Base-by-base conservation (phyloP, 1,284 basidiomycete species). In the Ganoderma lucidum region DNA sequence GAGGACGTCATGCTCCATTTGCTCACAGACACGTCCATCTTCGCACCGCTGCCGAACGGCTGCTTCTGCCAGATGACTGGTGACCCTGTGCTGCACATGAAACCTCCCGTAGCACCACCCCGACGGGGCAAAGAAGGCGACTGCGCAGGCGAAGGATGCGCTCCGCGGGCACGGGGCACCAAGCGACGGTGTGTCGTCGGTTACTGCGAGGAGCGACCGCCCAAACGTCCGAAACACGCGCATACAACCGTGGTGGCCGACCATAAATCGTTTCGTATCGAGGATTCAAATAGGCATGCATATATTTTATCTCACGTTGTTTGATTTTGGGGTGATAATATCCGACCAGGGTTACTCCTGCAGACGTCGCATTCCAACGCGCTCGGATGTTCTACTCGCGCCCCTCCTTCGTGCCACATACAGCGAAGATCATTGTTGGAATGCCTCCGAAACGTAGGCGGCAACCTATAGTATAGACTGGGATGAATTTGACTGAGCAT, bases 31-130 rank as follows among this genome's bases (percentile, higher is more conserved):
- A 91, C 92, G 0, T 91, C 88, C 17, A 75, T 96, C 32, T 97
- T 96, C 76, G 77, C 90, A 15, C 82, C 90, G 1, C 77, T 97
- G 8, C 89, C 91, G 0, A 95, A 95, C 73, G 88, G 87, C n/a
- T 96, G 93, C 75, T 85, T 92, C 17, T 93, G 91, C 70, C 95
- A 97, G 78, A 78, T 96, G 69, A 88, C 90, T 0, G 96, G 95
- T 2, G 83, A 86, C 42, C 89, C 92, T 2, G 76, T 96, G 12
- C 81, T 89, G 19, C 83, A 88, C 65, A 71, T 84, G 17, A 76
- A 77, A 5, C 81, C 82, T n/a, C 80, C 81, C 5, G 23, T 56
- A 45, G 3, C 65, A 10, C 23, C 23, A 23, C 39, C 5, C 14
- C 37, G 1, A 3, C 23, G 6, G 39, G 9, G n/a, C 59, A 30